Percentiles rank a stretch among this genome's conserved stretches.
Conservation (phyloP, 2,329 filamentous ascomycete species). For the Diaporthe humulicola region DNA sequence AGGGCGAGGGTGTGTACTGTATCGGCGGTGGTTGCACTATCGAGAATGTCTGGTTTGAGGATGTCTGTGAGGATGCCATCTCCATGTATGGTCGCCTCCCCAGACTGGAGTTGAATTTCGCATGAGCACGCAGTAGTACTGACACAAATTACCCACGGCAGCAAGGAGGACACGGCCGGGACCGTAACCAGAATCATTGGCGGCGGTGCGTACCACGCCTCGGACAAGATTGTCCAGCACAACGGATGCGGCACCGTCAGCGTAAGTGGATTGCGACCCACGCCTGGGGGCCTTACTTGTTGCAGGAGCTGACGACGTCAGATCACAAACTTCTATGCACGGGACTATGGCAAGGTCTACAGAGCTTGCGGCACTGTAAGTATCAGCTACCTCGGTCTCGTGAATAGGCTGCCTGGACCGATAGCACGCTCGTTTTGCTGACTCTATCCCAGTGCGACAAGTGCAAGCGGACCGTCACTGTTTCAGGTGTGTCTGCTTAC, state of each 20-base stretch:
- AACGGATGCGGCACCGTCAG: constrained; percentile 5
- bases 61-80: constrained; percentile 4
- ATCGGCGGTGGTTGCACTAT: neutral
- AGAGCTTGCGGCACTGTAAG: constrained; percentile 9
- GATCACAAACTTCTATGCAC: constrained; percentile 9
- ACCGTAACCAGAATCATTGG: neutral
- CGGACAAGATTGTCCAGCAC: neutral
- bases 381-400: neutral
- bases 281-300: neutral
- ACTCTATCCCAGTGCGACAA: neutral
- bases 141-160: neutral
- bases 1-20: neutral
- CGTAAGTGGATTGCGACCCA: neutral
- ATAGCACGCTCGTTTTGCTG: neutral
- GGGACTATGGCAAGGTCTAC: constrained; percentile 5
- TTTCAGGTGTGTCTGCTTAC: neutral
- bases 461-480: neutral
- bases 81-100: neutral
- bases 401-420: neutral
- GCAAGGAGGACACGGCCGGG: neutral
- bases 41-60: constrained; percentile 6
- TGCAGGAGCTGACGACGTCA: neutral
- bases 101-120: neutral
- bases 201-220: neutral
- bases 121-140: neutral